Evolutionary conservation across 1,284 basidiomycete species (phyloP).

Genomic region (Polyporus tsugae): DNA sequence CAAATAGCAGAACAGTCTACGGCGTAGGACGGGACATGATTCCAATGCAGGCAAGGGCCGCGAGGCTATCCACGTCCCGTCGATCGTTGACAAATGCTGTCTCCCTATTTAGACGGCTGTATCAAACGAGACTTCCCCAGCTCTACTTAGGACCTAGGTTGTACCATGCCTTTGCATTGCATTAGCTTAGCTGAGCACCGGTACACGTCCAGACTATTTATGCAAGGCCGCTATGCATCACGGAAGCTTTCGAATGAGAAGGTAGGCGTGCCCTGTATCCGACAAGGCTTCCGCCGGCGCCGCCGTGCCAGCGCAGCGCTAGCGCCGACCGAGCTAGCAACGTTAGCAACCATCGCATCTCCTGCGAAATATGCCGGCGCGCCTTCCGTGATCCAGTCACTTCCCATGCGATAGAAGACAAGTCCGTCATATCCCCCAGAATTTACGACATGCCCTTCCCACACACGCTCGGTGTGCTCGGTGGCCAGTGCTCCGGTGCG

Average conservation of each 20-base stretch:
- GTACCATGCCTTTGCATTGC: not conserved
- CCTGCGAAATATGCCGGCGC: not conserved
- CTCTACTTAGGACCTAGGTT: not conserved
- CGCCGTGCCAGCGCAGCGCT: not conserved
- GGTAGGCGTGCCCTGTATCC: not conserved
- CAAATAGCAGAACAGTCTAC: not conserved
- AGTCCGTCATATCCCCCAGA: not conserved
- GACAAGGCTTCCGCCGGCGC: too few relatives aligned
- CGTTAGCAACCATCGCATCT: not conserved
- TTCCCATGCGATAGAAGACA: not conserved
- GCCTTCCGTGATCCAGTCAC: not conserved
- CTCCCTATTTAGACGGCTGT: not conserved
- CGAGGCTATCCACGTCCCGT: too few relatives aligned
- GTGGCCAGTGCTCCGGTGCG: not conserved
- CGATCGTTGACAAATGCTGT: too few relatives aligned
- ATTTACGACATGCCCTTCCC: not conserved
- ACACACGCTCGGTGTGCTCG: slow-evolving; percentile 6
- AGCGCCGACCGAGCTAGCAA: not conserved
- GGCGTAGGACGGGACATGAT: too few relatives aligned
- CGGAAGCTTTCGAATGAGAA: not conserved
- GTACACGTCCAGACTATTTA: not conserved
- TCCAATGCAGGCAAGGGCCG: too few relatives aligned
- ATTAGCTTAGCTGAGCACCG: not conserved
- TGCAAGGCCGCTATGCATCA: not conserved
- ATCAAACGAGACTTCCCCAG: not conserved